phyloP scores from a whole-genome alignment of 345 rosid species.

The Acer campestre region DNA sequence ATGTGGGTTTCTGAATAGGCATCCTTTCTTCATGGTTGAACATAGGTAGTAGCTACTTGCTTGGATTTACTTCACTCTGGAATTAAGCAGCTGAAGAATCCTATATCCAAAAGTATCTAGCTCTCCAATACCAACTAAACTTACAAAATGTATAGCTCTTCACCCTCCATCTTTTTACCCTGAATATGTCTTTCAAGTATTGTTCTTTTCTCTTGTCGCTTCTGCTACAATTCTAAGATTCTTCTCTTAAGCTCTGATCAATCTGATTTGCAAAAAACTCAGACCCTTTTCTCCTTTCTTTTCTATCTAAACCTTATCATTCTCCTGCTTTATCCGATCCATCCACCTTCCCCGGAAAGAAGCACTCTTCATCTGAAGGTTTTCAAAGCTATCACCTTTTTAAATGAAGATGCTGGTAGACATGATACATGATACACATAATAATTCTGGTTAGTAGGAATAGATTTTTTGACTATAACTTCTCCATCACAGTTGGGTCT shows the following conservation, averaged over 20 bases:
- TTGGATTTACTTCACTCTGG: not conserved
- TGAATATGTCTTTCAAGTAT: not conserved
- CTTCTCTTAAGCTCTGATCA: not conserved
- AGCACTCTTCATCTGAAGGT: not conserved
- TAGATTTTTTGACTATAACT: not conserved
- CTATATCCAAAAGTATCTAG: not conserved
- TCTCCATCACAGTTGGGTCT: not conserved
- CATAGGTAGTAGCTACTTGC: not conserved
- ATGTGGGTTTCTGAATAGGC: no score
- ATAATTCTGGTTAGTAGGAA: not conserved
- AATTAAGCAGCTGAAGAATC: not conserved
- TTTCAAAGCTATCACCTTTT: not conserved
- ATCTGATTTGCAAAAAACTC: not conserved
- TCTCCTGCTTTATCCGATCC: not conserved
- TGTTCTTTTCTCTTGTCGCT: not conserved
- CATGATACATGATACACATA: not conserved
- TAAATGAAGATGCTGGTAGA: not conserved
- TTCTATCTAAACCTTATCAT: not conserved
- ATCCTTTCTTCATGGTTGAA: not conserved
- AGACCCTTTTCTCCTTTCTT: not conserved
- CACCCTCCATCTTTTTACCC: not conserved
- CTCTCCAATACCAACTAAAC: not conserved
- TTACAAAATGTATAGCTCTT: not conserved
- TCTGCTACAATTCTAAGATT: not conserved
- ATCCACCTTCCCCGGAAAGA: not conserved